Evolutionary conservation across 768 basidiomycete genomes (phyloP), one percentile per base, ranked within the genome.

Genomic region (Nevesoporus exiguus): DNA sequence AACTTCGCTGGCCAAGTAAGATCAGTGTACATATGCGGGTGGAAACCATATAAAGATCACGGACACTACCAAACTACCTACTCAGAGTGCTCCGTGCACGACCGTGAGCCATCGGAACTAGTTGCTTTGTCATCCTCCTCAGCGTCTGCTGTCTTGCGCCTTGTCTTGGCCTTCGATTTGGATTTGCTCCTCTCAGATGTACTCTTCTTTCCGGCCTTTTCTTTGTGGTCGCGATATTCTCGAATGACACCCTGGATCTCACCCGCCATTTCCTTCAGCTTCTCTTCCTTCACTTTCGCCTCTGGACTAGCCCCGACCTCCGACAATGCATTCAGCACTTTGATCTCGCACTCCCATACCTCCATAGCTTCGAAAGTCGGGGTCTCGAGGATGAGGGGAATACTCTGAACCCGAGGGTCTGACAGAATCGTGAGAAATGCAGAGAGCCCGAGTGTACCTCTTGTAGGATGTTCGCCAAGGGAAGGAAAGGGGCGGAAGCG

Each of bases 381-480:
- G 0, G 93, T 93, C 65, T 95, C 92, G 14, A 93, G 77, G 30
- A 95, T 82, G 33, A 95, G 77, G 1, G 91, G 91, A 31, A 93
- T 85, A 42, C 78, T 67, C 52, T 82, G 79, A 27, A 84, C 76
- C 17, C 89, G 82, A 5, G 78, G 73, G 63, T 93, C 91, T 9
- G 79, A 78, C 49, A 93, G 73, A 47, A 92, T 81, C 55, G 82
- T 76, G 29, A 75, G 72, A 69, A 93, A 93, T 0, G 82, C 76
- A 0, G 62, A 56, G 5, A 93, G 73, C 9, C 82, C 82, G 37
- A 93, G 77, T 45, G 84, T 72, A 1, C 92, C 92, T 8, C 88
- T 92, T 33, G 11, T 10, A 41, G 49, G 17, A 13, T 15, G 40
- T 40, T 13, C 7, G 15, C 4, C 27, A 53, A 45, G 47, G 14